phyloP scores from a whole-genome alignment of 2,329 filamentous ascomycete species.

The Alternaria panax region DNA sequence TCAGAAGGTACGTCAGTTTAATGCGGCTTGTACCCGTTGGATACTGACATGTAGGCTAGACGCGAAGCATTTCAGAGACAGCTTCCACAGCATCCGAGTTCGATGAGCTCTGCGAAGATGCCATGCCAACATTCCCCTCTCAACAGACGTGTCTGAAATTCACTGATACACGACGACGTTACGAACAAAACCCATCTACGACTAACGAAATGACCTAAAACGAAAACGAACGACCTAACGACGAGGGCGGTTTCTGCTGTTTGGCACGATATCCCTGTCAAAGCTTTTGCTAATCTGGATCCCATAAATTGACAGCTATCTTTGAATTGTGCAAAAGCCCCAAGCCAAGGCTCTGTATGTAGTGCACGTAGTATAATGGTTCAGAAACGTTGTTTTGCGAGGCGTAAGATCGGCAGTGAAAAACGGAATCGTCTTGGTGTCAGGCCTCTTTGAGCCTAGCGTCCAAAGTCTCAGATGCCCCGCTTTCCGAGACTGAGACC shows the following conservation, averaged over 20 bases:
- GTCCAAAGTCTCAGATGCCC: conserved; percentile 12
- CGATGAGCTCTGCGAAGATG: neutral
- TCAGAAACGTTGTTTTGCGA: conserved; percentile 1
- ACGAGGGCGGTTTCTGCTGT: conserved; percentile 37
- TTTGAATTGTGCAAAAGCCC: neutral
- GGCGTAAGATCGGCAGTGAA: neutral
- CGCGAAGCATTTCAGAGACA: conserved; percentile 40
- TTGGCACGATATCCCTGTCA: conserved; percentile 45
- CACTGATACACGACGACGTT: conserved; percentile 11
- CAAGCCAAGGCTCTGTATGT: conserved; percentile 6
- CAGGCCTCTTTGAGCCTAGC: conserved; percentile 11
- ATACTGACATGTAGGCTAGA: conserved; percentile 25
- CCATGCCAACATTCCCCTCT: neutral
- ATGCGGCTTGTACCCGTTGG: no score
- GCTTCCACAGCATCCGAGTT: conserved; percentile 41
- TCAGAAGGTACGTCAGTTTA: conserved; percentile 35
- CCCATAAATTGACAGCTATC: conserved; percentile 17
- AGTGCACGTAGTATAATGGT: conserved; percentile 1
- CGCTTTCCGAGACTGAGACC: conserved; percentile 13
- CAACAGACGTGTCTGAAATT: neutral
- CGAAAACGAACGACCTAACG: conserved; percentile 27
- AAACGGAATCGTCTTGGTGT: conserved; percentile 8
- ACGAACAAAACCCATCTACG: conserved; percentile 27
- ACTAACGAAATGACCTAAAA: conserved; percentile 29
- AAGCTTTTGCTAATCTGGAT: conserved; percentile 5